Conservation (phyloP, 2,329 filamentous ascomycete genomes). For the Elsinoe batatas region DNA sequence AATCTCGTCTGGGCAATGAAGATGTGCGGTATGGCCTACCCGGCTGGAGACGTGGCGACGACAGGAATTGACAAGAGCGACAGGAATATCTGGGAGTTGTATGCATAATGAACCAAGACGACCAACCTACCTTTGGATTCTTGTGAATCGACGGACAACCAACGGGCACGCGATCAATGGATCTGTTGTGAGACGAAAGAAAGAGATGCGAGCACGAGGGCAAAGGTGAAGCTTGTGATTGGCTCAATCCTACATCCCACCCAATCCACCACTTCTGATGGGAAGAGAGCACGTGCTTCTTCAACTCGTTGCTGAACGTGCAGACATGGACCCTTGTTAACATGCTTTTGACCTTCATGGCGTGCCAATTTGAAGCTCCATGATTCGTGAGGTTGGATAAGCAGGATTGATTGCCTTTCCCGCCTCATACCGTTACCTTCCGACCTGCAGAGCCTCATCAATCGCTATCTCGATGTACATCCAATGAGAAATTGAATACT, state of each 20-base stretch:
- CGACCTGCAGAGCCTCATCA: background rate
- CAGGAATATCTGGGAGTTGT: background rate
- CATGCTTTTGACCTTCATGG: background rate
- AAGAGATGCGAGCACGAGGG: slow-evolving; percentile 11
- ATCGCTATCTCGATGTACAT: background rate
- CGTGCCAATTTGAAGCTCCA: background rate
- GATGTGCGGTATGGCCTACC: background rate
- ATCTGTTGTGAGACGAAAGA: background rate
- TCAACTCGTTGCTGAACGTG: background rate
- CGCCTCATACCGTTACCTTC: background rate
- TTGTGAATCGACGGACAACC: background rate
- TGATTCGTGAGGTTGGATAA: background rate
- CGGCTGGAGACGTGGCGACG: background rate
- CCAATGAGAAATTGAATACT: background rate
- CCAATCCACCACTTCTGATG: background rate
- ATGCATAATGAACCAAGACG: background rate
- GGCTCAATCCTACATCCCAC: background rate
- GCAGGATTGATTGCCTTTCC: slow-evolving; percentile 1
- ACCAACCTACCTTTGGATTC: background rate
- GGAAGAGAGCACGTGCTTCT: slow-evolving; percentile 12
- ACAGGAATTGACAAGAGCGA: background rate
- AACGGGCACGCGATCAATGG: slow-evolving; percentile 12
- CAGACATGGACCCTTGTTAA: background rate
- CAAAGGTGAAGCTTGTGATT: slow-evolving; percentile 8
- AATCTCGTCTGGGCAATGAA: background rate